Base-by-base conservation (phyloP, 176 grass and related monocot species). In the Zea luxurians region DNA sequence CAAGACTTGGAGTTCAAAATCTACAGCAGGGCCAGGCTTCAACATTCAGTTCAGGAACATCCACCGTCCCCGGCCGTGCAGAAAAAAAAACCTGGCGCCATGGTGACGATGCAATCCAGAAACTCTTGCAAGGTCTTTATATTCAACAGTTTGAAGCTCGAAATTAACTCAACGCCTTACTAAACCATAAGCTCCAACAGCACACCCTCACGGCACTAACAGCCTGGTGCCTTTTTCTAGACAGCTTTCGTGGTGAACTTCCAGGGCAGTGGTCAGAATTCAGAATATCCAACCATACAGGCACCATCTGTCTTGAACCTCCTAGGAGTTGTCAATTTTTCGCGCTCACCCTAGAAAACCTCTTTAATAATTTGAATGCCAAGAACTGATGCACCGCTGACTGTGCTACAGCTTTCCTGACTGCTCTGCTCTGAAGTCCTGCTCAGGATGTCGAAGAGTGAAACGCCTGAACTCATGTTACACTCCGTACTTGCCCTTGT, bases 381-480 rank as follows among this genome's bases (percentile, higher is more conserved):
- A 92, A 92, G 78, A 94, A 98, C 76, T 84, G 87, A 15, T 83
- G 53, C 10, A 82, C 74, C 13, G 78, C 83, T 90, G 48, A 96
- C 77, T 15, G 71, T 21, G 43, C 10, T 59, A 11, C 77, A 73
- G 75, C 74, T 71, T 11, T 73, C 85, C 11, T 84, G 78, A 47
- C 63, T 69, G 48, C 66, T 88, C 7, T 41, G 40, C 61, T 88
- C 82, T 41, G 94, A 92, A n/a, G 95, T 92, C 37, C 75, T 89
- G 13, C 83, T 88, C 40, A 98, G 85, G 41, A 92, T 83, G 43
- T 92, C 83, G 47, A 92, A 90, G 50, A 97, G 70, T 3, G 92
- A 94, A 46, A 86, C 81, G 21, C 85, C 80, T 4, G 87, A 90
- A 49, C 4, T 85, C 16, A 44, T 62, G 44, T 76, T 73, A 4